Base-by-base conservation (phyloP, 805 yeast species). In the Spathaspora gorwiae region DNA sequence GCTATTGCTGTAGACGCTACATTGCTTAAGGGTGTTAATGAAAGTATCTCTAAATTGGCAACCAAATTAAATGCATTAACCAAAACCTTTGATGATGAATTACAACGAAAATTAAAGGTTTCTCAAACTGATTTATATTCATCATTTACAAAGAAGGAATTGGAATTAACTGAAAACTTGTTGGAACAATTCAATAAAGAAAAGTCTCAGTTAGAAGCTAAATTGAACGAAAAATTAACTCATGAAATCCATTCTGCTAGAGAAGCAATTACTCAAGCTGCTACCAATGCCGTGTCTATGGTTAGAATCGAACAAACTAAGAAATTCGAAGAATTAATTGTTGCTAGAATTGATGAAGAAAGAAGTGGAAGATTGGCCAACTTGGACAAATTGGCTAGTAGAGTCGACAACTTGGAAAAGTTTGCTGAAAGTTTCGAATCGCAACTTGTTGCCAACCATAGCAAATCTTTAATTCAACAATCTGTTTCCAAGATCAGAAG, bases 311-410 rank as follows among this genome's bases (percentile, higher is more conserved):
- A 81, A 53, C 84, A 85, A 54, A 80, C 88, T 47, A 77, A 82
- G 53, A 81, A 58, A 15, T 68, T 66, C 45, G 70, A 66, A 51
- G 50, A 56, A 37, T 56, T 65, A 50, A 52, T 68, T 47, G 54
- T 60, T 47, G 61, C 57, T n/a, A 60, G 51, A 46, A 52, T 64
- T 34, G 65, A 70, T 50, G 44, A 55, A 40, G 76, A 71, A 72
- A 83, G 98, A 67, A 74, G 83, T 51, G 88, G 90, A 26, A 83
- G 94, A 60, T 78, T 90, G 55, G 75, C 84, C 39, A 75, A 84
- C 55, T 73, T 94, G 56, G 75, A 76, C 31, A 78, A 80, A 46
- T 73, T 94, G 45, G 71, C 77, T 53, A 50, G 68, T 9, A 75
- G 81, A 54, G 70, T 86, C 42, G 70, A 65, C 26, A 73, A 76